Evolutionary conservation across 2,329 filamentous ascomycete genomes (phyloP), one percentile per base, ranked within the genome.

Genomic region (Microdochium nivale): DNA sequence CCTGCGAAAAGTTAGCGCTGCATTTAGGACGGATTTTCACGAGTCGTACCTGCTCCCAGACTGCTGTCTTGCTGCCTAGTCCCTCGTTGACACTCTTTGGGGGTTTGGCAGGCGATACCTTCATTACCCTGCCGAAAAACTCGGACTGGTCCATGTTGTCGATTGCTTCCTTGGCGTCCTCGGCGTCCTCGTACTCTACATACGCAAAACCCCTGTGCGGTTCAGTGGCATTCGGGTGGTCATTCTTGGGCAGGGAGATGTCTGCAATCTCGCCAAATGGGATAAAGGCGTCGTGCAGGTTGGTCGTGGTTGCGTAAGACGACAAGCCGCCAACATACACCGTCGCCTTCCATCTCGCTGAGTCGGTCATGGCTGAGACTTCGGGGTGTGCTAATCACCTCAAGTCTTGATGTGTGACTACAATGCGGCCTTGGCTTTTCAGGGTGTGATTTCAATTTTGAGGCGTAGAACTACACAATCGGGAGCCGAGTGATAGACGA

Each of bases 91-190:
- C 81, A 60, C 89, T 89, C 75, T 96, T 96, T 56, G 94, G 90
- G 30, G 89, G 83, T 69, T 96, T 99, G 44, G 95, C 95, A 51
- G 87, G 81, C 46, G 90, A 91, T 49, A 97, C 92, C 67, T 91
- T 96, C 67, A 99, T 86, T 14, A 94, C 86, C 54, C 89, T 83
- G 11, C 94, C 95, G 66, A 92, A 97, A 47, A 99, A 80, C 71
- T 97, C 92, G 54, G 91, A 87, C 67, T 96, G 90, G 66, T 99
- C 90, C 92, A 99, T 97, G 66, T 99, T 99, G 76, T 97, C 90
- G 67, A 99, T 96, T 49, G 94, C 94, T 70, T 97, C 92, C 63
- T 85, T 85, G 25, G 91, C 92, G 70, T 99, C 94, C 52, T 86
- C 81, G 13, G 83, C 78, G 52, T 90, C 80, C 62, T 96, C 90